phyloP scores from a whole-genome alignment of 495 filamentous ascomycete genomes.

The Evansstolkia leycettana region DNA sequence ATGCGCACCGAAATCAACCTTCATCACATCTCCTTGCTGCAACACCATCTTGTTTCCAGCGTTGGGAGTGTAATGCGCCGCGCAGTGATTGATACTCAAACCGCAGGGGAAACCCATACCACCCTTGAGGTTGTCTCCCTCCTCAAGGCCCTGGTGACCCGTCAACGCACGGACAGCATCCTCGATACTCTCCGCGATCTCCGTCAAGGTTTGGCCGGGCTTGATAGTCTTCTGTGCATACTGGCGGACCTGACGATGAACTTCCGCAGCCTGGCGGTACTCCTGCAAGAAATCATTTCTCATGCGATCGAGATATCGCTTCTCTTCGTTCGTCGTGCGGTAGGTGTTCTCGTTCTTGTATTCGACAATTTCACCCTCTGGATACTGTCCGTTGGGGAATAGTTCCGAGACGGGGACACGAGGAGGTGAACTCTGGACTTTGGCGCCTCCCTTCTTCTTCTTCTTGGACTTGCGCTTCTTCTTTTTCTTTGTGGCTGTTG shows the following conservation, averaged over 20 bases:
- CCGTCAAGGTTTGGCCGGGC: conserved; percentile 67
- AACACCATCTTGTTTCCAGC: conserved; percentile 79
- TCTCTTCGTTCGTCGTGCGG: conserved; percentile 78
- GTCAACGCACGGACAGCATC: conserved; percentile 68
- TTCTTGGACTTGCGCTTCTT: conserved; percentile 70
- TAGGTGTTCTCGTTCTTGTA: conserved; percentile 63
- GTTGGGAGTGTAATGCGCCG: conserved; percentile 85
- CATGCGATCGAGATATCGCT: conserved; percentile 72
- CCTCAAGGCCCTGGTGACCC: conserved; percentile 64
- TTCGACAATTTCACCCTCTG: conserved; percentile 71
- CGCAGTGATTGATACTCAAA: conserved; percentile 75
- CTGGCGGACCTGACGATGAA: conserved; percentile 78
- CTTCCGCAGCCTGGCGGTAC: conserved; percentile 78
- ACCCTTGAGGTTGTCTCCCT: conserved; percentile 65
- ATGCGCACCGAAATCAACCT: conserved; percentile 86
- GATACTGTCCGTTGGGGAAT: conserved; percentile 63
- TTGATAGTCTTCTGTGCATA: conserved; percentile 71
- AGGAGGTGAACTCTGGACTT: conserved; percentile 65
- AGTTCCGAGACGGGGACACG: conserved; percentile 63
- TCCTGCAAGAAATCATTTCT: conserved; percentile 76
- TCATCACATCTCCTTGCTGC: conserved; percentile 78
- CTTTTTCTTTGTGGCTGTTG: conserved; percentile 55
- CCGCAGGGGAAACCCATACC: conserved; percentile 88
- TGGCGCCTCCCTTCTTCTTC: conserved; percentile 54
- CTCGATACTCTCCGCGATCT: conserved; percentile 80